phyloP scores from a whole-genome alignment of 306 rosid genomes.

The Malus sieversii region DNA sequence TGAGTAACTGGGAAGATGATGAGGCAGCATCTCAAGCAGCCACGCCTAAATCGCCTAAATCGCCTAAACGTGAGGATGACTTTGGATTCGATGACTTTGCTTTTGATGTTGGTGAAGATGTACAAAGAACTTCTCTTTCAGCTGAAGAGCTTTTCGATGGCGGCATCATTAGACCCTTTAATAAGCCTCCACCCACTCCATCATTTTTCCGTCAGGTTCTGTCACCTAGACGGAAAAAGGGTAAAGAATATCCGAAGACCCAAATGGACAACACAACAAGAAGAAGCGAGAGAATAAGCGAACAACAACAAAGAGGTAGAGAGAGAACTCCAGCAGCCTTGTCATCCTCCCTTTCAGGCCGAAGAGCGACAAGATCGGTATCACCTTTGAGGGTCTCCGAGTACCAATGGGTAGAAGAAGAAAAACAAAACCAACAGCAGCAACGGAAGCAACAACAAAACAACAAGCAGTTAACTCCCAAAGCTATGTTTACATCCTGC shows the following conservation, averaged over 20 bases:
- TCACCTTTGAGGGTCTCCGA: slow-evolving; percentile 58
- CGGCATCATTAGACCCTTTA: slow-evolving; percentile 54
- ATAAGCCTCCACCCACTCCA: slow-evolving; percentile 18
- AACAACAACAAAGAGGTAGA: slow-evolving; percentile 45
- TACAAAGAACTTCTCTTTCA: slow-evolving; percentile 41
- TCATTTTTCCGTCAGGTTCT: slow-evolving; percentile 27
- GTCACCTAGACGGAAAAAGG: slow-evolving; percentile 26
- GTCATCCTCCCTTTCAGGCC: slow-evolving; percentile 28
- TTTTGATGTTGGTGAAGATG: slow-evolving; percentile 38
- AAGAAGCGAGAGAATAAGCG: not conserved
- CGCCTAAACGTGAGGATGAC: not conserved
- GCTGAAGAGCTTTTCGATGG: slow-evolving; percentile 81
- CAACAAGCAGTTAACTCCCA: slow-evolving; percentile 15
- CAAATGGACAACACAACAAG: slow-evolving; percentile 2
- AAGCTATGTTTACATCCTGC: not conserved
- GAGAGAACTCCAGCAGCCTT: slow-evolving; percentile 21
- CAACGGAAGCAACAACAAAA: slow-evolving; percentile 19
- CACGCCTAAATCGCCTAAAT: not conserved
- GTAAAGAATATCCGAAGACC: not conserved
- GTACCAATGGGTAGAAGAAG: slow-evolving; percentile 41
- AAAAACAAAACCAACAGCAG: slow-evolving; percentile 16
- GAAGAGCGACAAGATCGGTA: slow-evolving; percentile 54
- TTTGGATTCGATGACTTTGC: slow-evolving; percentile 38
- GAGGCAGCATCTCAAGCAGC: not conserved
- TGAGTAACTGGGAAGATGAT: slow-evolving; percentile 2